phyloP scores from a whole-genome alignment of 2,329 filamentous ascomycete genomes.

The Sarocladiaceae sp. region DNA sequence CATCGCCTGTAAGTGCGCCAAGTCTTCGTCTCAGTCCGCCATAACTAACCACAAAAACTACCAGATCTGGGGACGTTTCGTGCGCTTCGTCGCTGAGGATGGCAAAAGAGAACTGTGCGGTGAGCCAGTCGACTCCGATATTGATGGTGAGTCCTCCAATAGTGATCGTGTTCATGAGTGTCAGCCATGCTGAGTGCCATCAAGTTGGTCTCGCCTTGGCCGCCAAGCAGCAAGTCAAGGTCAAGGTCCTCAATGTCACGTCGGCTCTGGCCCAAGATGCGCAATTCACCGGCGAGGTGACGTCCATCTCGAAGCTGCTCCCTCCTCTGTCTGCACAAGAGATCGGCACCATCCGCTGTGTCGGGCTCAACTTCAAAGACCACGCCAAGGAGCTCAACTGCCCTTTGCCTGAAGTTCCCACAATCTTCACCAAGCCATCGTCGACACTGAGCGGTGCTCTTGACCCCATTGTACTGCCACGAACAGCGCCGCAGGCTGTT shows the following conservation, averaged over 20 bases:
- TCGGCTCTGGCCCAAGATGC: slow-evolving; percentile 21
- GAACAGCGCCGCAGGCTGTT: slow-evolving; percentile 36
- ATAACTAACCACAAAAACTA: not conserved
- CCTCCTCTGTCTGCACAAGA: slow-evolving; percentile 12
- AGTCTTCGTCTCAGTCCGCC: not conserved
- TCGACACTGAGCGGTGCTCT: slow-evolving; percentile 32
- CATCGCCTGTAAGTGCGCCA: slow-evolving; percentile 6
- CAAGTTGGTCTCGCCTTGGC: slow-evolving; percentile 18
- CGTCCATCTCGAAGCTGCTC: slow-evolving; percentile 14
- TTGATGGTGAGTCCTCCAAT: slow-evolving; percentile 15
- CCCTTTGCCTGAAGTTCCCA: slow-evolving; percentile 15
- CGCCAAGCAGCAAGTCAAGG: slow-evolving; percentile 11
- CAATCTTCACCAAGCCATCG: slow-evolving; percentile 37
- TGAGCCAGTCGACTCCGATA: slow-evolving; percentile 16
- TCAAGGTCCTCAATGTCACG: slow-evolving; percentile 15
- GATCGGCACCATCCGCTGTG: slow-evolving; percentile 28
- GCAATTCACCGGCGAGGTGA: slow-evolving; percentile 22
- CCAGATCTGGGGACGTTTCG: slow-evolving; percentile 18
- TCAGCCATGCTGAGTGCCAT: not conserved
- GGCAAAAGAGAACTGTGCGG: slow-evolving; percentile 18
- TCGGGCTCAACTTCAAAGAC: slow-evolving; percentile 38
- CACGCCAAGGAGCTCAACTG: slow-evolving; percentile 22
- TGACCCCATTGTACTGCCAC: slow-evolving; percentile 36
- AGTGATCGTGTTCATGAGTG: not conserved
- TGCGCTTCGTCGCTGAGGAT: slow-evolving; percentile 19